Evolutionary conservation across 192 early-diverging fungal species (phyloP).

Genomic region (Rhizophlyctis rosea): DNA sequence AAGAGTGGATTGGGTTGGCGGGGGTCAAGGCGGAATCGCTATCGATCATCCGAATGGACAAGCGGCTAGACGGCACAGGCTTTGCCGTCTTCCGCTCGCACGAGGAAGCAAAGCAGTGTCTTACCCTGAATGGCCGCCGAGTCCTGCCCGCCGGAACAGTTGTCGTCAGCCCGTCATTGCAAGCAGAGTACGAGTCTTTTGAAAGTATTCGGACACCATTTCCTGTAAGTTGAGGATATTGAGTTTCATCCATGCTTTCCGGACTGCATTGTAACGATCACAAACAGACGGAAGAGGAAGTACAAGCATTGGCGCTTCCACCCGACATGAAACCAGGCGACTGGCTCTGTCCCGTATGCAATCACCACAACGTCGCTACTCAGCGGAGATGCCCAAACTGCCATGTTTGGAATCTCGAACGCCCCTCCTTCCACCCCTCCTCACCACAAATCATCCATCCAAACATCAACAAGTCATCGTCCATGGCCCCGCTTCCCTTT

Average conservation of each 20-base stretch:
- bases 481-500: no score
- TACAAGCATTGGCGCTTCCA: background rate
- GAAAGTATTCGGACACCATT: slow-evolving; percentile 50
- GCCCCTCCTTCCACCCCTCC: no score
- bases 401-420: slow-evolving; percentile 6
- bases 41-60: slow-evolving; percentile 61
- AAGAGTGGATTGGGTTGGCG: slow-evolving; percentile 5
- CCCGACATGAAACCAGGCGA: slow-evolving; percentile 47
- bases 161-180: slow-evolving; percentile 59
- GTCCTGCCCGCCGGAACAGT: slow-evolving; percentile 55
- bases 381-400: slow-evolving; percentile 30
- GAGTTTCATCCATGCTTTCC: no score
- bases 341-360: slow-evolving; percentile 64
- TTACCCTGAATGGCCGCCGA: slow-evolving; percentile 61
- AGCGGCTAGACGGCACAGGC: slow-evolving; percentile 58
- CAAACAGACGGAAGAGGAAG: no score
- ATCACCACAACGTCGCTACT: slow-evolving; percentile 58
- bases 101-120: slow-evolving; percentile 55
- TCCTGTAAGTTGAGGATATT: slow-evolving; percentile 47
- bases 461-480: no score
- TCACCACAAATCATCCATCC: no score
- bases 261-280: no score
- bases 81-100: slow-evolving; percentile 62
- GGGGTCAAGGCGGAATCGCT: slow-evolving; percentile 52
- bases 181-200: slow-evolving; percentile 52